Conservation (phyloP, 2,329 filamentous ascomycete genomes). For the Lachnellula occidentalis region DNA sequence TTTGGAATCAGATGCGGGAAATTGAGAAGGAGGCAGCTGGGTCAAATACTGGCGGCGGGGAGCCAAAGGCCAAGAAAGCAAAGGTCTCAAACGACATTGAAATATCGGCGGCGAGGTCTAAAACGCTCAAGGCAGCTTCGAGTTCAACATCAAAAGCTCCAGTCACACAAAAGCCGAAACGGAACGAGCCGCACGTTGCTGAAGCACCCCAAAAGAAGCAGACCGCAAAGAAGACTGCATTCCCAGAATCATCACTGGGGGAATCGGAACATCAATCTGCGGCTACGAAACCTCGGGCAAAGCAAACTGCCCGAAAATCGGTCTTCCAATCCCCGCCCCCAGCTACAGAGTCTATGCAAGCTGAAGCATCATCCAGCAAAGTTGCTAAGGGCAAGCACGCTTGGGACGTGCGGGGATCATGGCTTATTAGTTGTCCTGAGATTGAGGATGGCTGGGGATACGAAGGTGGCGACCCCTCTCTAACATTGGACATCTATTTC, state of each 20-base stretch:
- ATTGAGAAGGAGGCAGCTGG: constrained; percentile 9
- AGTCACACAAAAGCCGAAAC: too few species aligned
- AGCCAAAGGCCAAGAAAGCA: not conserved
- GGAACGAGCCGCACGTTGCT: too few species aligned
- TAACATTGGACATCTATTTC: constrained; percentile 4
- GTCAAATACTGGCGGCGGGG: not conserved
- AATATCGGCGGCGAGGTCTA: too few species aligned
- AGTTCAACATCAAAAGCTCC: too few species aligned
- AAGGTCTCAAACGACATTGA: not conserved
- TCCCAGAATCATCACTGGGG: not conserved
- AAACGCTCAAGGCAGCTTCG: too few species aligned
- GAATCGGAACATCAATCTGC: not conserved
- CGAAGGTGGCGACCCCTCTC: too few species aligned
- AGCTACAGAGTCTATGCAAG: too few species aligned
- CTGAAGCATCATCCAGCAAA: too few species aligned
- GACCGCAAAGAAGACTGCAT: not conserved
- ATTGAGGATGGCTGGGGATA: constrained; percentile 8
- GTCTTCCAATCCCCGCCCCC: not conserved
- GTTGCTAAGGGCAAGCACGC: not conserved
- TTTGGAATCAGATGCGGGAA: constrained; percentile 16
- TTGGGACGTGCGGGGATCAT: constrained; percentile 15
- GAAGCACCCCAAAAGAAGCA: not conserved
- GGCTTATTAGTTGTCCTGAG: constrained; percentile 6
- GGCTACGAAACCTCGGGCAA: not conserved
- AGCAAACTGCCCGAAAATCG: constrained; percentile 10